phyloP scores from a whole-genome alignment of 768 basidiomycete species.

The Mycena belliarum region DNA sequence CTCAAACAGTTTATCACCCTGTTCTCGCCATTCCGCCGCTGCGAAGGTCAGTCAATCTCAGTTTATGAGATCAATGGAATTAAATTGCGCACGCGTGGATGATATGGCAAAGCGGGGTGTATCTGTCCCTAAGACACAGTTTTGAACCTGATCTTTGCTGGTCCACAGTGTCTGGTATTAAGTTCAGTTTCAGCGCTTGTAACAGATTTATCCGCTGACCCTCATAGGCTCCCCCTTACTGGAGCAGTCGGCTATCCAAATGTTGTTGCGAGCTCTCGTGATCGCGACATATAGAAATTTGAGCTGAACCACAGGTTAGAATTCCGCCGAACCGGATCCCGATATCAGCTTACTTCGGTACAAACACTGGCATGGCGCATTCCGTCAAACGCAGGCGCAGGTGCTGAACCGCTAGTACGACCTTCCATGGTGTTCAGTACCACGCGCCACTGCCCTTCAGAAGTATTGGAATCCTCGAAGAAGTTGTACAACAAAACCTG shows the following conservation, averaged over 20 bases:
- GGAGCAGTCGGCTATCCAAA: conserved; percentile 72
- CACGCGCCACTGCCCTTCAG: conserved; percentile 58
- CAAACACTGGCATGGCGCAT: conserved; percentile 58
- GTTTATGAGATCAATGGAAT: background rate
- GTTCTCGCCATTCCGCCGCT: conserved; percentile 37
- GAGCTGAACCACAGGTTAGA: conserved; percentile 38
- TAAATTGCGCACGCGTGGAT: conserved; percentile 36
- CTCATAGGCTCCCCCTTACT: conserved; percentile 57
- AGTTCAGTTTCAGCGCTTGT: background rate
- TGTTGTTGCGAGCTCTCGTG: conserved; percentile 65
- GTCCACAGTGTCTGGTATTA: conserved; percentile 52
- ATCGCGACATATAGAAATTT: conserved; percentile 73
- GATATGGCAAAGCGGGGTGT: conserved; percentile 56
- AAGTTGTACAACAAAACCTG: conserved; percentile 74
- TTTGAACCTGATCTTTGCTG: conserved; percentile 44
- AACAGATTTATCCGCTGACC: conserved; percentile 33
- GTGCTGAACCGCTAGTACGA: conserved; percentile 2
- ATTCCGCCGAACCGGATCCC: background rate
- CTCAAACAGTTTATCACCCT: conserved; percentile 37
- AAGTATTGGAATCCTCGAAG: conserved; percentile 64
- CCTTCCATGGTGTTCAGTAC: conserved; percentile 45
- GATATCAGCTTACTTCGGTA: conserved; percentile 58
- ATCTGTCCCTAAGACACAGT: conserved; percentile 46
- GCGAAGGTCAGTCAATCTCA: background rate
- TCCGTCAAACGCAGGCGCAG: conserved; percentile 50